Evolutionary conservation across 805 yeast genomes (phyloP), one percentile per base, ranked within the genome.

Genomic region (Zygoascus bituminiphila): DNA sequence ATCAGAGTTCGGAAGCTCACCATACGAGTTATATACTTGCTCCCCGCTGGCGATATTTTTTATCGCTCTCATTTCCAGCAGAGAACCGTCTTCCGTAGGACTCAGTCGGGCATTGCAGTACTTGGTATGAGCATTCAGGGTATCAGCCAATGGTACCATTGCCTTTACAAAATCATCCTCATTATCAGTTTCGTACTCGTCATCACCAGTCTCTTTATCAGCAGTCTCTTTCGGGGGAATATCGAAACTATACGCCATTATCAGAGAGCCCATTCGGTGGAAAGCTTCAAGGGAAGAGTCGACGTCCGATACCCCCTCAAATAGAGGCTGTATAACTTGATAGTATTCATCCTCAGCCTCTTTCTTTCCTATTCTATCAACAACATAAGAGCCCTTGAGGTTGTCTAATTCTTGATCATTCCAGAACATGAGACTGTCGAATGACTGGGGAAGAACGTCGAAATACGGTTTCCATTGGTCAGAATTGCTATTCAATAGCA

Each of bases 111-210:
- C 96, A 62, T 91, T 91, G 57, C 79, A 79, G 15, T 75, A 68
- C 7, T 73, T 73, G 1, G 95, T 84, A 60, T 89, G 93, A 1
- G 96, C 87, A 61, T 93, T 91, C 51, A 93, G 68, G 20, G 87
- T 81, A 61, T 91, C 98, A 0, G 98, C 98, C 42, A 88, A 68
- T 0, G 98, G 96, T 2, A 89, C 88, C 95, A 93, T 83, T 0
- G 94, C 82, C 62, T 89, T 89, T 54, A 74, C 68, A 4, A 68
- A n/a, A 23, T 21, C 36, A 15, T 25, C 44, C 20, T 41, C 26
- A 6, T 24, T 69, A 2, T 52, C 60, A 4, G 52, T 60, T 2
- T 50, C 63, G 7, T 62, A 63, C 14, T 64, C 67, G 10, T 64
- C 69, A 25, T 67, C 72, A 33, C 62, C 70, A 20, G 61, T 72